These are phyloP conservation scores for Poa annua DNA, from an alignment of 176 grass and related monocot species.

Conservation along the genomic window DNA sequence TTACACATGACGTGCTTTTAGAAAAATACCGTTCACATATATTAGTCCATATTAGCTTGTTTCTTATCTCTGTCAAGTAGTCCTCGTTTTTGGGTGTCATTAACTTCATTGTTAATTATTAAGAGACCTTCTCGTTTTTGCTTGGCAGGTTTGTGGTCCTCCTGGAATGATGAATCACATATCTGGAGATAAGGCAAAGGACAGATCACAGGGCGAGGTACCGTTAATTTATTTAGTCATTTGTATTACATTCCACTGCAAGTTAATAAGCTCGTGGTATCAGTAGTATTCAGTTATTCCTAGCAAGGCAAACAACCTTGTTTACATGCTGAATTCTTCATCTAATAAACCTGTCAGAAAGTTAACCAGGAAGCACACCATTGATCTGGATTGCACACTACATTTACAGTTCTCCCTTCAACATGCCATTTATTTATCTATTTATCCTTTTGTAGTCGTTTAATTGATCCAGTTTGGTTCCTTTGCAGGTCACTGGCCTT, in stretches of 20 bases:
- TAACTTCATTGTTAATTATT: background rate
- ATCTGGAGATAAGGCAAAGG: slow-evolving; percentile 87
- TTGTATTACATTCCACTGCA: slow-evolving; percentile 1
- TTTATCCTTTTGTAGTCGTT: background rate
- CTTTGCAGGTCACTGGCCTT: slow-evolving; percentile 71
- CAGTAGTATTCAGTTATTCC: background rate
- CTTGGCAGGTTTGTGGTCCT: slow-evolving; percentile 86
- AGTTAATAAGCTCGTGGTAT: background rate
- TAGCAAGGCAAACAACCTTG: background rate
- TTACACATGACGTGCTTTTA: background rate
- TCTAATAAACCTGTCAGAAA: slow-evolving; percentile 7
- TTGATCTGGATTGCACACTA: background rate
- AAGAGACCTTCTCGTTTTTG: background rate
- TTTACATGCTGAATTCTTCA: background rate
- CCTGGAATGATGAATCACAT: slow-evolving; percentile 98
- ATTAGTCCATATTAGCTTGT: background rate
- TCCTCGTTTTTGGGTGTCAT: background rate
- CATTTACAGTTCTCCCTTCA: background rate
- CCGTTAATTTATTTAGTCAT: background rate
- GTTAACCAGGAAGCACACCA: background rate
- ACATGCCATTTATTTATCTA: background rate
- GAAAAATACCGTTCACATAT: background rate
- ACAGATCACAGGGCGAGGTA: slow-evolving; percentile 94
- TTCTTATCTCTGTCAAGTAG: background rate
- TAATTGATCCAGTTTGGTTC: background rate